Percentiles rank a stretch among this genome's conserved stretches.
Evolutionary conservation across 805 yeast species (phyloP).

Genomic region (Saccharomycopsis synnaedendra): DNA sequence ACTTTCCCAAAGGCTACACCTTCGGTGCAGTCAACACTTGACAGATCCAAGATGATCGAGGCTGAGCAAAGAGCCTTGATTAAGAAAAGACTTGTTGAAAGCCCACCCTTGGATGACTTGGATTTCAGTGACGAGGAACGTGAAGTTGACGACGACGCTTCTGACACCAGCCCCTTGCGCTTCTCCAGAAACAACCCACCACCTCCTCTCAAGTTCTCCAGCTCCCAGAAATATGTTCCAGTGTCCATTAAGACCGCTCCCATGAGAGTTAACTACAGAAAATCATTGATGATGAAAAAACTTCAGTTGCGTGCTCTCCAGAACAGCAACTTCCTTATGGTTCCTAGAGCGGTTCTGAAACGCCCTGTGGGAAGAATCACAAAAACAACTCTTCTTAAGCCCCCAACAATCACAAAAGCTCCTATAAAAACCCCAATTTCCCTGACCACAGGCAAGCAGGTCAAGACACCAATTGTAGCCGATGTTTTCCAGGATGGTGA

Average conservation of each 20-base stretch:
- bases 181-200: background rate
- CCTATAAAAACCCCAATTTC: background rate
- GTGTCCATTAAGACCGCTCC: conserved; percentile 8
- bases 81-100: conserved; percentile 1
- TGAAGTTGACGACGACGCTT: background rate
- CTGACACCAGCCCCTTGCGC: background rate
- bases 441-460: background rate
- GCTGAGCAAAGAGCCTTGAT: conserved; percentile 12
- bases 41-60: conserved; percentile 8
- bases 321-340: background rate
- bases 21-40: conserved; percentile 3
- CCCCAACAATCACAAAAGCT: background rate
- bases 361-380: background rate
- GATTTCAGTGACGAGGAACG: background rate
- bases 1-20: too few species aligned
- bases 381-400: background rate
- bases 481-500: conserved; percentile 3
- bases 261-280: background rate
- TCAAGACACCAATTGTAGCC: conserved; percentile 10
- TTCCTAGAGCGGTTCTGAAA: background rate
- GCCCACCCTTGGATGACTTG: background rate
- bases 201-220: background rate
- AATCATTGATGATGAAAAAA: background rate
- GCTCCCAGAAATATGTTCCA: background rate
- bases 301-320: background rate